Evolutionary conservation across 208 protist genomes (phyloP), one percentile per base, ranked within the genome.

Genomic region (Leishmania braziliensis): DNA sequence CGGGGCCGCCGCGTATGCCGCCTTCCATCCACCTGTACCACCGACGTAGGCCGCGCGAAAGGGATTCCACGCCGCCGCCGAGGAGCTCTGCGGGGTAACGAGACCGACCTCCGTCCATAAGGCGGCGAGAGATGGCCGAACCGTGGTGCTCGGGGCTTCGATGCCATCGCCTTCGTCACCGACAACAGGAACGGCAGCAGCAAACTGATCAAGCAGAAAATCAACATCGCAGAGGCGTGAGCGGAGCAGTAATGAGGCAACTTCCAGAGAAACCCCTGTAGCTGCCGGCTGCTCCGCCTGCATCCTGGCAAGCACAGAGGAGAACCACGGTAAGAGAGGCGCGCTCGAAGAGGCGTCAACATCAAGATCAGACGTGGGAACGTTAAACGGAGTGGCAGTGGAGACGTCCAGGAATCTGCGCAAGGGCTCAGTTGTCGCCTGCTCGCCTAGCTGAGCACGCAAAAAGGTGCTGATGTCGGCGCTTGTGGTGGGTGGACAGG

Each of bases 161-260:
- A 9, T 16, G 46, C 14, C 69, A 51, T 23, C 26, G 46, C 26
- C 26, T 5, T 29, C 69, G 9, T 29, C 46, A 54, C 46, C 69
- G 26, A 54, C 69, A 54, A 54, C 46, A 73, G 43, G 10, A n/a
- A 43, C 72, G 63, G 46, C 56, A 4, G 36, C 62, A 29, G 76
- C 74, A 50, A 79, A 20, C 76, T 79, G 76, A 16, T 56, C 46
- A 51, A 79, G 76, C 46, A 71, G 46, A 71, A 79, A 79, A n/a
- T 69, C 46, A 0, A 0, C 3, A 16, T 71, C 76, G 60, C 63
- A 65, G 63, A 79, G 10, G n/a, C 63, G 50, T 26, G 62, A 36
- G 62, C 62, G 63, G 48, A 79, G 63, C 62, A 79, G 9, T 8
- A 14, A 23, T 23, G 76, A 65, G n/a, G 76, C n/a, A 8, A 71